Evolutionary conservation across 352 stramenopile species (phyloP), one percentile per base, ranked within the genome.

Genomic region (Phytophthora syringae): DNA sequence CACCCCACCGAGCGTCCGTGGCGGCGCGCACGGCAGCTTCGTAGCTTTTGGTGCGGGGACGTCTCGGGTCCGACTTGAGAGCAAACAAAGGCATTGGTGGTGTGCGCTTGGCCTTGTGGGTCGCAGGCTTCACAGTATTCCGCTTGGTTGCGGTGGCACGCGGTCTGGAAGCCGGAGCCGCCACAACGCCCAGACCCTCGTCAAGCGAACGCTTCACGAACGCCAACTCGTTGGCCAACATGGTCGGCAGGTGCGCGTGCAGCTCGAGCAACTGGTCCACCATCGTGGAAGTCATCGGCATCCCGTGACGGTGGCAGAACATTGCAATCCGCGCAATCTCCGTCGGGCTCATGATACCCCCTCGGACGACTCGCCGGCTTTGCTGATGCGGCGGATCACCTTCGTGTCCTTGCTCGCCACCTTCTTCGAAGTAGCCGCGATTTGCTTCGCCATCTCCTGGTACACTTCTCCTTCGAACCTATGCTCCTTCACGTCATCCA

Each of bases 241-340:
- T 63, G 10, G 54, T 37, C 16, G 82, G 74, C 45, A 90, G 44
- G 34, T 76, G 57, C 39, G 63, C 37, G n/a, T 74, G 60, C 56
- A 90, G 52, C 52, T 76, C 62, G 16, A 87, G 54, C 45, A 92
- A 45, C 52, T 79, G 72, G 22, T 59, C 66, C 12, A 65, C 72
- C 6, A 86, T 52, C 22, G 67, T 70, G n/a, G 52, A 61, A 16
- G 66, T 76, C 34, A 91, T 61, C 10, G 74, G 54, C 32, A 86
- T 60, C 7, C 80, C 80, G 30, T 89, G 64, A 40, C 69, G 80
- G 56, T 91, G 82, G 57, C 76, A 82, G 50, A 89, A 87, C 27
- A 88, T 72, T 30, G 79, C 70, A 15, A 91, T 67, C 20, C 68
- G 61, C 28, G 70, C 79, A 22, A 91, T 60, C 42, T 91, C 80